These are phyloP conservation scores for Taphrina wiesneri DNA, from an alignment of 1,139 yeast genomes.

Conservation along the genomic window DNA sequence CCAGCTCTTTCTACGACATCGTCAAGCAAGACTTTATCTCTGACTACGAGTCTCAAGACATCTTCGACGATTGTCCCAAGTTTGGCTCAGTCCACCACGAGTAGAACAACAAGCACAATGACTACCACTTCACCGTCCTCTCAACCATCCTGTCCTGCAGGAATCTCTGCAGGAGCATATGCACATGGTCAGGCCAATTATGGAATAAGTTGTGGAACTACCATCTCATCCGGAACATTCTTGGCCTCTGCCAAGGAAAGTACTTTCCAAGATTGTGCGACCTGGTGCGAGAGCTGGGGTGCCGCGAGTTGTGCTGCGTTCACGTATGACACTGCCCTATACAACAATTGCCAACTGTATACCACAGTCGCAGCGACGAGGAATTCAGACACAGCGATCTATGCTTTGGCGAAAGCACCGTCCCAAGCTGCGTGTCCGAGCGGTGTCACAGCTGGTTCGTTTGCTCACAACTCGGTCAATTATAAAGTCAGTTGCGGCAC, in stretches of 20 bases:
- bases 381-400: background rate
- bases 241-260: background rate
- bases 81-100: background rate
- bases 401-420: background rate
- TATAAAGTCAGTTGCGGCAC: background rate
- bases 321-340: background rate
- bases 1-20: no score
- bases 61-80: background rate
- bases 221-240: background rate
- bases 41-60: background rate
- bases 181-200: background rate
- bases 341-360: background rate
- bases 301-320: background rate
- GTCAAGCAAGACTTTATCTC: background rate
- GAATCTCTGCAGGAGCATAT: background rate
- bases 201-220: background rate
- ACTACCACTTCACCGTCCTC: background rate
- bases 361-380: background rate
- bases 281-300: slow-evolving; percentile 1
- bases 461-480: background rate
- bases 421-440: background rate
- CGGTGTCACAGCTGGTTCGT: background rate
- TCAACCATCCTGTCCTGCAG: background rate
- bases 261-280: background rate
- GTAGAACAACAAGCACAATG: background rate